Conservation (phyloP, 2,329 filamentous ascomycete genomes). For the Monosporascus sp. region DNA sequence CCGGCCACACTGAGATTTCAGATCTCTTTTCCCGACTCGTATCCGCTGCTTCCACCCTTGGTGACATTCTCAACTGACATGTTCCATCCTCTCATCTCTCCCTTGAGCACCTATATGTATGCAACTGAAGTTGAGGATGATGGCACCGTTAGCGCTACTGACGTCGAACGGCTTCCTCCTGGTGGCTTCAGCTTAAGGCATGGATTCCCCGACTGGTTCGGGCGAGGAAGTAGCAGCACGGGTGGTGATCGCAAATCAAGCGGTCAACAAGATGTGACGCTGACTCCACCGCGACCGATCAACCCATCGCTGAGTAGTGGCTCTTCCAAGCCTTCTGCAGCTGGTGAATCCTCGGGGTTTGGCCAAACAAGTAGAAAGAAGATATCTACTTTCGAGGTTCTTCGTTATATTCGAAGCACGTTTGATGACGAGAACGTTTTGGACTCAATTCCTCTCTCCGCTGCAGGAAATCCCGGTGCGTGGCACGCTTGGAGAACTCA, state of each 20-base stretch:
- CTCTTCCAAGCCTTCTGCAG: slow-evolving; percentile 20
- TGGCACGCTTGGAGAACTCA: slow-evolving; percentile 91
- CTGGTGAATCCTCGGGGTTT: slow-evolving; percentile 30
- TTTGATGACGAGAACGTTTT: slow-evolving; percentile 76
- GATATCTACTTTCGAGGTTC: slow-evolving; percentile 59
- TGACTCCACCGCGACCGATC: slow-evolving; percentile 24
- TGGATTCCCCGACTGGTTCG: slow-evolving; percentile 88
- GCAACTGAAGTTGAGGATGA: slow-evolving; percentile 70
- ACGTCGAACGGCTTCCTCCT: slow-evolving; percentile 77
- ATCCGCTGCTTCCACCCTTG: slow-evolving; percentile 73
- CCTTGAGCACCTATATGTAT: slow-evolving; percentile 91
- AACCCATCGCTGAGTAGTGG: slow-evolving; percentile 18
- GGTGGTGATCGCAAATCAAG: slow-evolving; percentile 36
- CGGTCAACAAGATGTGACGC: slow-evolving; percentile 29
- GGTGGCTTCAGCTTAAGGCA: slow-evolving; percentile 87
- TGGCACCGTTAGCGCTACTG: slow-evolving; percentile 75
- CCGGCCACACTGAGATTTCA: slow-evolving; percentile 85
- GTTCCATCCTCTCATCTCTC: slow-evolving; percentile 90
- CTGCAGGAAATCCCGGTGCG: slow-evolving; percentile 82
- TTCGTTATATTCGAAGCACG: slow-evolving; percentile 75
- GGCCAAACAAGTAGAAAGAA: slow-evolving; percentile 36
- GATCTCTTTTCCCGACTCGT: slow-evolving; percentile 77
- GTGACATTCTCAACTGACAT: slow-evolving; percentile 89
- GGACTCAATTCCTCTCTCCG: slow-evolving; percentile 72
- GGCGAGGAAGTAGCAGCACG: slow-evolving; percentile 40